A percentile compares a stretch with the other conserved stretches of the same genome.
Evolutionary conservation across 495 filamentous ascomycete species (phyloP).

Genomic region (Penicillium alfredii): DNA sequence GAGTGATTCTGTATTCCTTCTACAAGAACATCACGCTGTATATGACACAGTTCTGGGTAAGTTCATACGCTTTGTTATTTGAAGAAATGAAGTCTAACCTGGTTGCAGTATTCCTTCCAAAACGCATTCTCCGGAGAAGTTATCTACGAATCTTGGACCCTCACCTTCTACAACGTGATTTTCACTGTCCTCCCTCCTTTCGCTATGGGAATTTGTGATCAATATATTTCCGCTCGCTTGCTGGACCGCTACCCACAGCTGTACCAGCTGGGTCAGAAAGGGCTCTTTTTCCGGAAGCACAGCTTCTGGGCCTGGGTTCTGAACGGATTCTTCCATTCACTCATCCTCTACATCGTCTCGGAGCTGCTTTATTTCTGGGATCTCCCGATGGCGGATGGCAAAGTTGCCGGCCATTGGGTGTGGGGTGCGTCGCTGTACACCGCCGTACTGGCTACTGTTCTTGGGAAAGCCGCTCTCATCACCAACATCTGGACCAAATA

Average conservation of each 20-base stretch:
- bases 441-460: constrained; percentile 80
- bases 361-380: constrained; percentile 76
- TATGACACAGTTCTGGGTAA: constrained; percentile 98
- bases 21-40: constrained; percentile 99
- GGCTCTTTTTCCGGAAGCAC: constrained; percentile 84
- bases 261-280: constrained; percentile 88
- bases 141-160: constrained; percentile 98
- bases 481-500: constrained; percentile 99
- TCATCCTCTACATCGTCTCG: constrained; percentile 81
- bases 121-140: constrained; percentile 97
- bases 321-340: constrained; percentile 93
- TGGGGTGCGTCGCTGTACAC: constrained; percentile 94
- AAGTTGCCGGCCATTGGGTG: constrained; percentile 87
- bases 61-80: constrained; percentile 15
- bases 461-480: constrained; percentile 91
- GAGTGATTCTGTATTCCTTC: constrained; percentile 95
- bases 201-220: constrained; percentile 94
- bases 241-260: constrained; percentile 96
- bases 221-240: constrained; percentile 94
- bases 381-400: constrained; percentile 66
- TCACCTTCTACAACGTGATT: constrained; percentile 99
- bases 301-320: constrained; percentile 89
- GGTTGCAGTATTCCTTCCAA: constrained; percentile 80
- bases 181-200: constrained; percentile 94
- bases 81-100: constrained; percentile 34